Percentiles rank a stretch among this genome's conserved stretches.
Evolutionary conservation across 345 rosid species (phyloP).

Genomic region (Raphanus raphanistrum): DNA sequence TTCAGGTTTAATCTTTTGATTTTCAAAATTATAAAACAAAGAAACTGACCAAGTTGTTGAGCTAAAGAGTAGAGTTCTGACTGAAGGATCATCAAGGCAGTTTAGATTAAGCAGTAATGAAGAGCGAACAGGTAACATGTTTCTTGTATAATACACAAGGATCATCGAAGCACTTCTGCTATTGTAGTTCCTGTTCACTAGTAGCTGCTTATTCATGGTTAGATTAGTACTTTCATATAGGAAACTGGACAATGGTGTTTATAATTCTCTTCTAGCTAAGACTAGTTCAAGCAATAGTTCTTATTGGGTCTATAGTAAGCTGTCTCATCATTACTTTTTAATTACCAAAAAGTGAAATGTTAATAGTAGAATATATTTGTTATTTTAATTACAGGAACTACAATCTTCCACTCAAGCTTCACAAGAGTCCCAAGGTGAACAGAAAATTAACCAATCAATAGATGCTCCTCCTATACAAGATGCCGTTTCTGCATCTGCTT

Average conservation of each 20-base stretch:
- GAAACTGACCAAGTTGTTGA: not conserved
- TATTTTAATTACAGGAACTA: constrained; percentile 52
- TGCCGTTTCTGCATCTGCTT: constrained; percentile 85
- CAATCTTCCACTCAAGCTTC: constrained; percentile 72
- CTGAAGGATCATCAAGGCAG: constrained; percentile 20
- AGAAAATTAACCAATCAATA: constrained; percentile 59
- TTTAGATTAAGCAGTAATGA: constrained; percentile 35
- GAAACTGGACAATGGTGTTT: not conserved
- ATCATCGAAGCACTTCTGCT: not conserved
- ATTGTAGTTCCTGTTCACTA: not conserved
- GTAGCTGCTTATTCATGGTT: not conserved
- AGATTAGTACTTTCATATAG: not conserved
- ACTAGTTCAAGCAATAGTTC: not conserved
- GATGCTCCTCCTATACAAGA: constrained; percentile 76
- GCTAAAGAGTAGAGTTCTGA: constrained; percentile 11
- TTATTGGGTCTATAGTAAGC: not conserved
- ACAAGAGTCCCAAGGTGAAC: constrained; percentile 77
- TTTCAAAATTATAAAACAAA: not conserved
- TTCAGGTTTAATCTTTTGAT: constrained; percentile 31
- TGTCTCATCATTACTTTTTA: not conserved
- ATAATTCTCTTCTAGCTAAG: not conserved
- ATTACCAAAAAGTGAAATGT: not conserved
- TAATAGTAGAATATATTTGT: not conserved
- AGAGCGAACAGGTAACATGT: constrained; percentile 40
- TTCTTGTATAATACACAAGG: not conserved